These are phyloP conservation scores for Conticribra guillardii DNA, from an alignment of 108 stramenopile species.

Conservation along the genomic window DNA sequence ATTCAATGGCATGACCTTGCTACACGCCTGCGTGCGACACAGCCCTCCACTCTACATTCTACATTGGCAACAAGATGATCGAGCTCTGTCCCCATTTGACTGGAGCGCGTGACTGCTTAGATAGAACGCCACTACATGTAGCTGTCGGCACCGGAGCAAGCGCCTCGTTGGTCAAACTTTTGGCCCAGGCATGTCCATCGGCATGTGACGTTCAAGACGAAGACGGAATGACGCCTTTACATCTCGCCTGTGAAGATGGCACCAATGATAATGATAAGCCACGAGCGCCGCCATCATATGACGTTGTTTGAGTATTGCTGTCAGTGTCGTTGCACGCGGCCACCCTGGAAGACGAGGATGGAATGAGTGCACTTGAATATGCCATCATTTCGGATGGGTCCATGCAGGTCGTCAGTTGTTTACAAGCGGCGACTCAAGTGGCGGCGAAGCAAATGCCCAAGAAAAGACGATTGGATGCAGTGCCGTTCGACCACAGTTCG, in stretches of 20 bases:
- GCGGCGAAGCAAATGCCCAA: slow-evolving; percentile 31
- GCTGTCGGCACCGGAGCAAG: slow-evolving; percentile 34
- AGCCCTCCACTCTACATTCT: background rate
- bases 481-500: too few relatives aligned
- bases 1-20: slow-evolving; percentile 20
- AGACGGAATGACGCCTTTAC: slow-evolving; percentile 44
- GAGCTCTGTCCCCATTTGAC: slow-evolving; percentile 15
- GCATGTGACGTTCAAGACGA: slow-evolving; percentile 39
- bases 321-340: slow-evolving; percentile 9
- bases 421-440: slow-evolving; percentile 47
- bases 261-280: slow-evolving; percentile 17
- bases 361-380: slow-evolving; percentile 46
- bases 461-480: too few relatives aligned
- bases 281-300: slow-evolving; percentile 22
- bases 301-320: slow-evolving; percentile 17
- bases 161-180: slow-evolving; percentile 14
- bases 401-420: slow-evolving; percentile 28
- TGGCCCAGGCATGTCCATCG: slow-evolving; percentile 15
- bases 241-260: slow-evolving; percentile 46
- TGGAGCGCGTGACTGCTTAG: slow-evolving; percentile 24
- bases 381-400: slow-evolving; percentile 39
- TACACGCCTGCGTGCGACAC: slow-evolving; percentile 14
- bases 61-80: slow-evolving; percentile 4
- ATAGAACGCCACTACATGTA: slow-evolving; percentile 43
- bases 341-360: slow-evolving; percentile 35